Conservation (phyloP, 345 rosid species). For the Microthlaspi erraticum region DNA sequence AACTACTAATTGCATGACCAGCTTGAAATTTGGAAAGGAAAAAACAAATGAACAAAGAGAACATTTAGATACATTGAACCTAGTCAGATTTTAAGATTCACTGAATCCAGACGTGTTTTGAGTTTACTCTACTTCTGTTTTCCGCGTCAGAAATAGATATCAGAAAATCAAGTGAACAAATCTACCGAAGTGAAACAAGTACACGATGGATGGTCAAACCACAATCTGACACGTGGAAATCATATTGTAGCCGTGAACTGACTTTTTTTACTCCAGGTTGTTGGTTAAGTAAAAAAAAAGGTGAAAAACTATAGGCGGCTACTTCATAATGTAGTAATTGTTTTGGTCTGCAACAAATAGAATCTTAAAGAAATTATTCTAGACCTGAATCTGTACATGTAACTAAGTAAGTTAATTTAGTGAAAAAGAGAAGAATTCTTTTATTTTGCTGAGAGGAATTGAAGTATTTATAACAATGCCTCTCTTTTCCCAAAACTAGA, state of each 20-base stretch:
- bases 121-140: conserved; percentile 29
- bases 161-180: conserved; percentile 17
- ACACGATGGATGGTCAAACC: neutral
- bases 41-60: conserved; percentile 4
- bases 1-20: conserved; percentile 25
- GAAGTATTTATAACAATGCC: neutral
- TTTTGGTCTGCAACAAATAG: no score
- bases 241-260: neutral
- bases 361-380: no score
- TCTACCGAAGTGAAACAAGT: conserved; percentile 3
- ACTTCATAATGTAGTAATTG: no score
- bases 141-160: conserved; percentile 34
- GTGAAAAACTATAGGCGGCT: no score
- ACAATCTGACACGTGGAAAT: conserved; percentile 24
- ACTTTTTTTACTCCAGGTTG: neutral
- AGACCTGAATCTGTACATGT: neutral
- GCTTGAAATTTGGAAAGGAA: neutral
- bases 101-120: conserved; percentile 24
- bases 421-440: neutral
- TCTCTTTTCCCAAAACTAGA: conserved; percentile 1
- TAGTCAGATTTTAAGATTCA: conserved; percentile 8
- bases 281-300: neutral
- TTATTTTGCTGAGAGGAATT: neutral
- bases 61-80: conserved; percentile 29
- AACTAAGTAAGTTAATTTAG: neutral